Evolutionary conservation across 176 grass and related monocot genomes (phyloP), one percentile per base, ranked within the genome.

Genomic region (Ampelocalamus luodianensis): DNA sequence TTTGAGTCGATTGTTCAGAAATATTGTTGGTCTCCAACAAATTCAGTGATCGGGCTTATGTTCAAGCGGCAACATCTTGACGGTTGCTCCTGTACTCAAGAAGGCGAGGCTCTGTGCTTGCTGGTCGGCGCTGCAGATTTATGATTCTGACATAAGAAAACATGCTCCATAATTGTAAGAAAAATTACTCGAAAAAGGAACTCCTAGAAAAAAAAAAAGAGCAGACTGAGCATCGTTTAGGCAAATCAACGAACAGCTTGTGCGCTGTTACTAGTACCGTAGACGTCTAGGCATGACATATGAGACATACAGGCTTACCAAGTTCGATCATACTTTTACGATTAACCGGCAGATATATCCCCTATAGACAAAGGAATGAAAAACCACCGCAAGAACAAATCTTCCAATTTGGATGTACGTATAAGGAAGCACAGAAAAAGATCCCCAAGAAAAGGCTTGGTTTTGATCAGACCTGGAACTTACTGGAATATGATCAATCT

Each of bases 41-140:
- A 29, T 79, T 75, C 82, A 89, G 59, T 38, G 23, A 13, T 44
- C 22, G 5, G 29, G 50, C 27, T 85, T 71, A 65, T 74, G 32
- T 89, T 89, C 87, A 89, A 89, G 81, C 5, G 81, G 87, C 49
- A 89, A 80, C 87, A 89, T 89, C 87, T 74, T 59, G 9, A 65
- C 50, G 71, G 71, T 11, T 56, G 13, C 12, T 83, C 12, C 55
- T 72, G 17, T 44, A 78, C 12, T 43, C 66, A 53, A 40, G 15
- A 84, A 40, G 58, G 4, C 11, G 14, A 56, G 16, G 1, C 10
- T 26, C 46, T 72, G 59, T 37, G 27, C 34, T 51, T 58, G n/a
- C 66, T 64, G 48, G 18, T 72, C 9, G 43, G 39, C 66, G 54
- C 80, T 83, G 56, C 56, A 84, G 38, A 8, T 62, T 48, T 76